Base-by-base conservation (phyloP, 1,139 yeast species). In the Geotrichum candidum region DNA sequence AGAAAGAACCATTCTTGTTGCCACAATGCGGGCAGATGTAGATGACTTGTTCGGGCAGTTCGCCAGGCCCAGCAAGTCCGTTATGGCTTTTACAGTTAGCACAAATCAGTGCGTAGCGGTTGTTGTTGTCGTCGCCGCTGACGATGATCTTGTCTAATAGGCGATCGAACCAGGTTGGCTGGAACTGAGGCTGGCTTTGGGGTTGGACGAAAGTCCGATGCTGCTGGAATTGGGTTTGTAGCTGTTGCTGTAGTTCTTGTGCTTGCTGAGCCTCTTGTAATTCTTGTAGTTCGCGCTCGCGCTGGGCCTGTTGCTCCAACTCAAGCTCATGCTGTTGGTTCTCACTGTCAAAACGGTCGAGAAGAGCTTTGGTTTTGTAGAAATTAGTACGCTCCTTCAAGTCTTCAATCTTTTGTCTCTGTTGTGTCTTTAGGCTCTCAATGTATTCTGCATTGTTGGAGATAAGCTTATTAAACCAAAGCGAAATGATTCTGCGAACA, bases 21-120 rank as follows among this genome's bases (percentile, higher is more conserved):
- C 90, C 90, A 75, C 98, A 92, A 45, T 78, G 76, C 11, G 94
- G 90, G 73, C 98, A 92, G 5, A 80, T 74, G 70, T 86, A 92
- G 62, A 76, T 76, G 9, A 90, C 84, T 23, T 77, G 74, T 4
- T 72, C 72, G 0, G 96, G 90, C 27, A 77, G 71, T 61, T 77
- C 76, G 22, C 88, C 87, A 0, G 90, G 92, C 4, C 91, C 90
- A 0, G 96, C 96, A 60, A 90, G 78, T 0, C 96, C 96, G 70
- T 90, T 90, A 73, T 90, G 96, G 33, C 79, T 77, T 54, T 74
- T 78, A 70, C 96, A 90, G 22, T 80, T 76, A 33, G 71, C 67
- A 71, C 96, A 90, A 23, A 90, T 87, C 67, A 90, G 78, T 0
- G 96, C 96, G 71, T 80, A 88, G 56, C 96, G 76, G 61, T 84